These are phyloP conservation scores for Phyllosticta citriasiana DNA, from an alignment of 2,329 filamentous ascomycete species.

Conservation along the genomic window DNA sequence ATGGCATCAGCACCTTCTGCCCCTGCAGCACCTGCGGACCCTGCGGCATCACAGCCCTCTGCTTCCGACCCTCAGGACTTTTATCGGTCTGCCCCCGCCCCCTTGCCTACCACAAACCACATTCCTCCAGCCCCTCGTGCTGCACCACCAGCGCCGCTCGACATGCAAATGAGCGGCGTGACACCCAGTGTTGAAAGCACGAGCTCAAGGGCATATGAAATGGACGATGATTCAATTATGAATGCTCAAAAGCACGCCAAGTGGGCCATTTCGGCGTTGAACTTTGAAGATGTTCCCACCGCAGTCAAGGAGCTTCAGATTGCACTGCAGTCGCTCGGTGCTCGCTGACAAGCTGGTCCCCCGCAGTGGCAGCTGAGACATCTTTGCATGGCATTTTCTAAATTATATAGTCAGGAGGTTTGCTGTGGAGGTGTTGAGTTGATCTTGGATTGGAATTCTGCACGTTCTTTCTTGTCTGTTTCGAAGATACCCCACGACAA, in stretches of 20 bases:
- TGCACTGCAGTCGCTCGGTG: conserved; percentile 63
- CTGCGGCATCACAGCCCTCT: conserved; percentile 1
- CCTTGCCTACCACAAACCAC: neutral
- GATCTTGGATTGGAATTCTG: neutral
- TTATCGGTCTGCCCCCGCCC: conserved; percentile 18
- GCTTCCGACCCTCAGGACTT: conserved; percentile 21
- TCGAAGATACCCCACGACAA: neutral
- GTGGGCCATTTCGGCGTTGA: conserved; percentile 92
- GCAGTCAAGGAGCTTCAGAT: conserved; percentile 74
- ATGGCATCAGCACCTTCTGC: conserved; percentile 16
- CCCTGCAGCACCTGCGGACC: conserved; percentile 15
- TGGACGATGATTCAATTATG: conserved; percentile 61
- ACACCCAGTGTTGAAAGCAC: conserved; percentile 16
- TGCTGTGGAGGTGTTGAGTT: neutral
- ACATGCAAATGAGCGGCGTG: neutral
- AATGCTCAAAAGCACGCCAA: conserved; percentile 91
- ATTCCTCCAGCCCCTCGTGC: neutral
- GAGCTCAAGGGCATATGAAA: conserved; percentile 31
- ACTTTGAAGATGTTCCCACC: conserved; percentile 90
- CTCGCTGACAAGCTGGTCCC: conserved; percentile 32
- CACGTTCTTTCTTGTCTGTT: neutral
- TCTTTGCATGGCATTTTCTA: neutral
- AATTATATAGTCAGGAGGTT: neutral
- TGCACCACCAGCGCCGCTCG: neutral
- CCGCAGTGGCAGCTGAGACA: neutral